These are phyloP conservation scores for Scheffersomyces titani DNA, from an alignment of 1,139 yeast species.

Conservation along the genomic window DNA sequence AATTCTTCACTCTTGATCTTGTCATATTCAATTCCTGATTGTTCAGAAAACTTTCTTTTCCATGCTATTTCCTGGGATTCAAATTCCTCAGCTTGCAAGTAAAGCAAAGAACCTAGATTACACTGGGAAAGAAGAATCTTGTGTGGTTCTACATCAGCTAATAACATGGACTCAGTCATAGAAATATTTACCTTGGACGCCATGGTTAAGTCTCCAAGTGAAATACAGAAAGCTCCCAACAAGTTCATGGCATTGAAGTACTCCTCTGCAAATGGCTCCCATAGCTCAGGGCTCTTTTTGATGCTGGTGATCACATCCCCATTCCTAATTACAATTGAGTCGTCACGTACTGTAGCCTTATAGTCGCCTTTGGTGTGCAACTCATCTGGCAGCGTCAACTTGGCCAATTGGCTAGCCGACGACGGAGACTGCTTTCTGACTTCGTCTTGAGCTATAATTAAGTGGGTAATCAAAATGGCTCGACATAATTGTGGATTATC, in stretches of 20 bases:
- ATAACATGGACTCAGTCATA: slow-evolving; percentile 72
- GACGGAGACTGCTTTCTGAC: slow-evolving; percentile 20
- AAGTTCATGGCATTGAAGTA: slow-evolving; percentile 73
- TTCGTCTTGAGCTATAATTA: slow-evolving; percentile 66
- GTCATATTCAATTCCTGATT: slow-evolving; percentile 25
- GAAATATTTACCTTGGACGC: slow-evolving; percentile 67
- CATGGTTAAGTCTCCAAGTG: slow-evolving; percentile 63
- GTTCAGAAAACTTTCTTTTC: slow-evolving; percentile 24
- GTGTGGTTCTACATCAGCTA: slow-evolving; percentile 68
- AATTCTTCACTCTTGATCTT: slow-evolving; percentile 16
- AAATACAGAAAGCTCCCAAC: slow-evolving; percentile 64
- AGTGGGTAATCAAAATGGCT: slow-evolving; percentile 63
- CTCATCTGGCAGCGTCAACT: background rate
- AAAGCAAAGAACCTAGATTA: slow-evolving; percentile 70
- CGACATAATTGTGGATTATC: slow-evolving; percentile 53
- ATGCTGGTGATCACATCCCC: slow-evolving; percentile 21
- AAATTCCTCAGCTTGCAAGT: slow-evolving; percentile 67
- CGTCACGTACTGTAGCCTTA: slow-evolving; percentile 17
- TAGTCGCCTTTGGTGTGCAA: background rate
- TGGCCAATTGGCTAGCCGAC: background rate
- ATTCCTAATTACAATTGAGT: slow-evolving; percentile 18
- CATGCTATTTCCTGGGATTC: slow-evolving; percentile 50
- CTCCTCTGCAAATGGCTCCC: slow-evolving; percentile 78
- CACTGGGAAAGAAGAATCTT: slow-evolving; percentile 67
- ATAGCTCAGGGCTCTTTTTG: slow-evolving; percentile 45